Conservation (phyloP, 805 yeast species). For the Sugiyamaella floridensis region DNA sequence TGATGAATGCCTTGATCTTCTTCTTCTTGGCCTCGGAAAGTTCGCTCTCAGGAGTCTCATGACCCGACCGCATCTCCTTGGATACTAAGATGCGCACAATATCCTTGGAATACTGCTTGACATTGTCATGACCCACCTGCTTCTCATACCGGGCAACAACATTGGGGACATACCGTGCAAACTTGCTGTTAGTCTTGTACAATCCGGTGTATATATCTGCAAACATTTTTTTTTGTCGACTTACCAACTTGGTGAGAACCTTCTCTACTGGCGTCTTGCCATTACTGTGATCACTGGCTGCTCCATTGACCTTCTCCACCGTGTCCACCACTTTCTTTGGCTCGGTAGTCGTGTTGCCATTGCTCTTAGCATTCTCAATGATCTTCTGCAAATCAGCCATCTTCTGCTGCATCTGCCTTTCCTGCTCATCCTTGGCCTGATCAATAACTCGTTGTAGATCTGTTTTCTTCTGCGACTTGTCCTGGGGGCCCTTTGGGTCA, state of each 20-base stretch:
- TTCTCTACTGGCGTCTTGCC: slow-evolving; percentile 3
- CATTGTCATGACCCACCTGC: slow-evolving; percentile 61
- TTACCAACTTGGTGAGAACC: slow-evolving; percentile 11
- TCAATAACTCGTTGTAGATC: slow-evolving; percentile 36
- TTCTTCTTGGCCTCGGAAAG: slow-evolving; percentile 57
- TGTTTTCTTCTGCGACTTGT: slow-evolving; percentile 14
- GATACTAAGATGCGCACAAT: slow-evolving; percentile 58
- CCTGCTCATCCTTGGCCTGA: slow-evolving; percentile 29
- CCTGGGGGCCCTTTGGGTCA: slow-evolving; percentile 27
- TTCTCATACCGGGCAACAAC: slow-evolving; percentile 57
- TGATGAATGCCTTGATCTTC: slow-evolving; percentile 61
- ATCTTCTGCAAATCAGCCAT: slow-evolving; percentile 31
- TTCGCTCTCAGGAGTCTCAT: slow-evolving; percentile 40
- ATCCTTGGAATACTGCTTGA: slow-evolving; percentile 75
- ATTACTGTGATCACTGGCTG: background rate
- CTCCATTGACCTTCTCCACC: slow-evolving; percentile 18
- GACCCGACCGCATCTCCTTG: slow-evolving; percentile 51
- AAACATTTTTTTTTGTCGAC: too few species aligned
- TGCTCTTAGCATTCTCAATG: slow-evolving; percentile 6
- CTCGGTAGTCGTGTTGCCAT: slow-evolving; percentile 1
- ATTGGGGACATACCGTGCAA: slow-evolving; percentile 78
- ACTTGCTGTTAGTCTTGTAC: slow-evolving; percentile 18
- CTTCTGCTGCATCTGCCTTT: slow-evolving; percentile 21
- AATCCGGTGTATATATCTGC: background rate
- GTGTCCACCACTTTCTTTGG: slow-evolving; percentile 22